Percentiles rank a stretch among this genome's conserved stretches.
Conservation (phyloP, 139 green algal species). For the Micromonas commoda region DNA sequence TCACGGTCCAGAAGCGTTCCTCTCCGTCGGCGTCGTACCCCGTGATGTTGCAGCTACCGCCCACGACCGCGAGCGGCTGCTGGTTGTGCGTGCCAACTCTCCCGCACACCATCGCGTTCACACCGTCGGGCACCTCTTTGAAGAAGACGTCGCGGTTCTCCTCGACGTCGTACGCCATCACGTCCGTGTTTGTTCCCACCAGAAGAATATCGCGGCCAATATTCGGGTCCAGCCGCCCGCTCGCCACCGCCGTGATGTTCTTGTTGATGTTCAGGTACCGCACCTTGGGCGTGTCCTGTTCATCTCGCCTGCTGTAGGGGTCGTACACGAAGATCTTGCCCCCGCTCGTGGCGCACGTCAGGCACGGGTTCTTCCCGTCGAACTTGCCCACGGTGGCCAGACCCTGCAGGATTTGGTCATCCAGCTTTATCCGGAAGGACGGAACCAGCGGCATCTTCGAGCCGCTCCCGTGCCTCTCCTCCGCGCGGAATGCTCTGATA, state of each 20-base stretch:
- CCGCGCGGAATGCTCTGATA: too few species aligned
- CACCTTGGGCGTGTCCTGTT: slow-evolving; percentile 20
- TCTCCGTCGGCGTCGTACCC: slow-evolving; percentile 48
- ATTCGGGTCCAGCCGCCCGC: slow-evolving; percentile 20
- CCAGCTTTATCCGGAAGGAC: slow-evolving; percentile 2
- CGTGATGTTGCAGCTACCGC: slow-evolving; percentile 61
- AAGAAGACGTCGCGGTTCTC: slow-evolving; percentile 66
- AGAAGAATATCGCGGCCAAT: slow-evolving; percentile 51
- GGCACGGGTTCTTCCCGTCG: slow-evolving; percentile 45
- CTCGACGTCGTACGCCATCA: slow-evolving; percentile 61
- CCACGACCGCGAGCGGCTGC: slow-evolving; percentile 49
- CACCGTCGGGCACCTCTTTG: slow-evolving; percentile 58
- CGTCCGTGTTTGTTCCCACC: slow-evolving; percentile 45
- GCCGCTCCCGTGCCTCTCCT: not conserved
- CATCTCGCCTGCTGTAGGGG: slow-evolving; percentile 31
- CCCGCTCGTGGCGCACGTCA: slow-evolving; percentile 52
- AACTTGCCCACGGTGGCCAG: slow-evolving; percentile 51
- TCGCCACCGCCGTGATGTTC: slow-evolving; percentile 52
- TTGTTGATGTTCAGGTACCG: slow-evolving; percentile 68
- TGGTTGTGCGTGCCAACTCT: slow-evolving; percentile 38
- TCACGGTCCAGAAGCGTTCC: slow-evolving; percentile 66
- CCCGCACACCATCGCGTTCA: slow-evolving; percentile 37
- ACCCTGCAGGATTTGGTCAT: slow-evolving; percentile 22
- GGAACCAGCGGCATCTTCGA: not conserved
- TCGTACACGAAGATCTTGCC: slow-evolving; percentile 67